Base-by-base conservation (phyloP, 1,139 yeast genomes). In the Diutina sp. region DNA sequence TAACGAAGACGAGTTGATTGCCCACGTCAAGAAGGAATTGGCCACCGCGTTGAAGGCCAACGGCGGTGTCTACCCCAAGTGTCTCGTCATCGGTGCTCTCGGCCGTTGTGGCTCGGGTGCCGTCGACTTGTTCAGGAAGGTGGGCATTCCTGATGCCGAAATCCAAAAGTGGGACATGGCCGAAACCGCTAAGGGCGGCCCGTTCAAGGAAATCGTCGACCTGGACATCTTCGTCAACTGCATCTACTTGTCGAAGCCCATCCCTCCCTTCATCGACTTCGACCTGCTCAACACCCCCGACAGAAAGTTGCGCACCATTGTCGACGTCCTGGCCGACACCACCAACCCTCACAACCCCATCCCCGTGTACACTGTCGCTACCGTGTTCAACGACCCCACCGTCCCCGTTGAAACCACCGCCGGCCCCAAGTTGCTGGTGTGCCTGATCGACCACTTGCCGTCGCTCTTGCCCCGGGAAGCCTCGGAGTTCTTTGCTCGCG, bases 31-130 rank as follows among this genome's bases (percentile, higher is more conserved):
- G 70, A 69, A 71, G 62, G 84, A 80, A 59, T 77, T 89, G 62
- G 72, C 72, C 25, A 73, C 68, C 48, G 96, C 95, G 16, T 74
- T 83, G 60, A 75, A 70, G 54, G 78, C 79, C 65, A 79, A 73
- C 56, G 85, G 85, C 56, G 87, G 87, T 56, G 78, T 75, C 67
- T 76, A 74, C 64, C 99, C 98, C 61, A 85, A 79, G 57, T 89
- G 87, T 55, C 78, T 93, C 65, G 86, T 93, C 57, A 93, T 93
- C 69, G 99, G 99, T 67, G 99, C 99, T 30, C 79, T 91, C 60
- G 99, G 99, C 61, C 87, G 99, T 77, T 93, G 99, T 74, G 99
- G 99, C 58, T 84, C 95, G n/a, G 99, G 99, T 68, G 98, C 99
- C 46, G 76, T 89, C 63, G 95, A 87, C 63, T 78, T 90, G 59